Base-by-base conservation (phyloP, 495 filamentous ascomycete genomes). In the Venustampulla echinocandica region DNA sequence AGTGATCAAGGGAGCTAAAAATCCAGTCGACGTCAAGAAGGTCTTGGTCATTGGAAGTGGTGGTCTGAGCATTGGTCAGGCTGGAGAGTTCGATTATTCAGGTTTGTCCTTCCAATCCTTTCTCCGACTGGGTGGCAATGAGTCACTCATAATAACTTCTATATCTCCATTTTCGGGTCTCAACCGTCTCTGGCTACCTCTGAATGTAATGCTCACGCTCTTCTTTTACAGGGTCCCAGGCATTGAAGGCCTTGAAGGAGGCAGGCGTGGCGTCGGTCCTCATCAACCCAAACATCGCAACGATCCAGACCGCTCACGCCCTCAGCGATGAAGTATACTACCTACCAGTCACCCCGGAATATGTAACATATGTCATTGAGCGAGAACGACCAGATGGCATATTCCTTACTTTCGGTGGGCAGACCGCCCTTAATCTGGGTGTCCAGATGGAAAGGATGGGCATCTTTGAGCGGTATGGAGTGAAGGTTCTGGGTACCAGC, bases 311-410 rank as follows among this genome's bases (percentile, higher is more conserved):
- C 17, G 94, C 90, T 55, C 92, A 95, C 69, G 79, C 79, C 56
- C 78, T 98, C 54, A 89, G 89, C 44, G 92, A 98, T 65, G 95
- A 98, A 72, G 87, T 98, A 47, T 98, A 96, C 71, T 98, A 96
- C 71, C 79, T 98, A 17, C 92, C 92, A 17, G 89, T 98, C 58
- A 97, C 87, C 25, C 82, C 87, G 19, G 90, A 97, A 52, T 97
- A 95, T 59, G 89, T 98, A 53, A 81, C 87, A 56, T 95, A 95
- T 65, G 87, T 98, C 49, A 98, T 98, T 67, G 84, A 90, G 72
- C 80, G 83, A 56, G 92, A 98, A 67, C 79, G 81, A 42, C 92
- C 92, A 18, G 92, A 98, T 77, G 90, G 88, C 36, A 98, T 98
- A 50, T 95, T 95, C 65, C 79, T 90, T 49, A 95, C 90, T 18